phyloP scores from a whole-genome alignment of 495 filamentous ascomycete species.

The Podospora pseudoanserina region DNA sequence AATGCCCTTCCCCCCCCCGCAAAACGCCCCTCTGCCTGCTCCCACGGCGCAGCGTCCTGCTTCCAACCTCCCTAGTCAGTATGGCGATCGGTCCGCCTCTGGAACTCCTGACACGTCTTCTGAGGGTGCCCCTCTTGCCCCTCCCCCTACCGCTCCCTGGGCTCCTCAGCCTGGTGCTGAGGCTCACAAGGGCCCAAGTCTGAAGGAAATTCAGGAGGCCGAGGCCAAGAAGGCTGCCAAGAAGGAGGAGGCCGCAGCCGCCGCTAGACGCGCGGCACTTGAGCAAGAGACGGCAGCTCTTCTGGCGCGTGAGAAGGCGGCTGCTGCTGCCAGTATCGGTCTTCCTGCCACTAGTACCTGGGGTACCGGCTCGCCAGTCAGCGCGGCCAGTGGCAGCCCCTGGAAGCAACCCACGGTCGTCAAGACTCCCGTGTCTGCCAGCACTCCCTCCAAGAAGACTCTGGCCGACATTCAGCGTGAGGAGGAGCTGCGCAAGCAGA shows the following conservation, averaged over 20 bases:
- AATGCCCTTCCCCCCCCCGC: constrained; percentile 68
- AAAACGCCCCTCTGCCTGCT: constrained; percentile 75
- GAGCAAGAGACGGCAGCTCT: constrained; percentile 70
- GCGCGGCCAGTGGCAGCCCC: constrained; percentile 52
- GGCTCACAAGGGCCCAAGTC: constrained; percentile 78
- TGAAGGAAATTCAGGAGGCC: constrained; percentile 95
- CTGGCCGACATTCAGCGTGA: constrained; percentile 95
- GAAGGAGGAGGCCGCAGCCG: constrained; percentile 76
- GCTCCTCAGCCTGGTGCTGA: constrained; percentile 73
- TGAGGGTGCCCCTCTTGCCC: constrained; percentile 38
- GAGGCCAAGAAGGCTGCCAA: constrained; percentile 93
- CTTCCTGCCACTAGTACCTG: constrained; percentile 87
- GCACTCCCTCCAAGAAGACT: constrained; percentile 70
- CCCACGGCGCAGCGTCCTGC: constrained; percentile 80
- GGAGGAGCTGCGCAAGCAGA: constrained; percentile 85
- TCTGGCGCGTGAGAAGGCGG: constrained; percentile 58
- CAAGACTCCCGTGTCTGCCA: constrained; percentile 40
- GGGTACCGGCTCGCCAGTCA: constrained; percentile 69
- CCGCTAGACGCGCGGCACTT: constrained; percentile 66
- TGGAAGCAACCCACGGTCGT: constrained; percentile 54
- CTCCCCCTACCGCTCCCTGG: constrained; percentile 84
- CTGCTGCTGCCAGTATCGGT: constrained; percentile 60
- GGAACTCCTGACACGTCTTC: constrained; percentile 60
- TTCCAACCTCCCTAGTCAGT: constrained; percentile 77
- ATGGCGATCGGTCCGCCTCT: constrained; percentile 66